phyloP scores from a whole-genome alignment of 2,329 filamentous ascomycete species.

The Domatiomyces catenatus region DNA sequence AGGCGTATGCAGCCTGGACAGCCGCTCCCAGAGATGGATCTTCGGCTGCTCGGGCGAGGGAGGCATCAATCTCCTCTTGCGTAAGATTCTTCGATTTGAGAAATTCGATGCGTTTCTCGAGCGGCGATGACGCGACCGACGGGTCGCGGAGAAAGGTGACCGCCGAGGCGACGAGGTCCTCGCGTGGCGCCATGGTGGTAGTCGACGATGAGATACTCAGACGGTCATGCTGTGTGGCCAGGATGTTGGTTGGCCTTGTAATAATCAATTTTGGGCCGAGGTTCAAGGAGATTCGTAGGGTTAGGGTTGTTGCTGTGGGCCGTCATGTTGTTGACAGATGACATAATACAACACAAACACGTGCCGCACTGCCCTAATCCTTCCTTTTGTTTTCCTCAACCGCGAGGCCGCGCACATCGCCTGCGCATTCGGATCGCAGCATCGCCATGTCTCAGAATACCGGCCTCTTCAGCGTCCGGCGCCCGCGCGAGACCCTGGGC shows the following conservation, averaged over 20 bases:
- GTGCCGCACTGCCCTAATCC: background rate
- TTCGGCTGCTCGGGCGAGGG: constrained; percentile 48
- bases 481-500: constrained; percentile 83
- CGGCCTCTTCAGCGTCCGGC: constrained; percentile 79
- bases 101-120: constrained; percentile 86
- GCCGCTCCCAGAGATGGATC: constrained; percentile 29
- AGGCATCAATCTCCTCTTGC: constrained; percentile 79
- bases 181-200: constrained; percentile 61
- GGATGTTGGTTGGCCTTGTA: background rate
- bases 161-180: constrained; percentile 79
- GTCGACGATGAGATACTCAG: background rate
- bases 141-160: constrained; percentile 80
- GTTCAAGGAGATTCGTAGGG: background rate
- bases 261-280: background rate
- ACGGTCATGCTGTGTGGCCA: background rate
- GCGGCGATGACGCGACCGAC: constrained; percentile 71
- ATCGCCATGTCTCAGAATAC: constrained; percentile 67
- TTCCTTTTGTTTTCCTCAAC: background rate
- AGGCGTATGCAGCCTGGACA: constrained; percentile 28
- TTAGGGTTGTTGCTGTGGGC: background rate
- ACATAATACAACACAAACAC: background rate
- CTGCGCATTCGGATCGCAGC: background rate
- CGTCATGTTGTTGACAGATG: background rate
- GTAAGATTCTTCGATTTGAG: constrained; percentile 94
- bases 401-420: background rate